A percentile compares a stretch with the other conserved stretches of the same genome.
Evolutionary conservation across 2,329 filamentous ascomycete species (phyloP).

Genomic region (Mycosphaerelloides madeirae): DNA sequence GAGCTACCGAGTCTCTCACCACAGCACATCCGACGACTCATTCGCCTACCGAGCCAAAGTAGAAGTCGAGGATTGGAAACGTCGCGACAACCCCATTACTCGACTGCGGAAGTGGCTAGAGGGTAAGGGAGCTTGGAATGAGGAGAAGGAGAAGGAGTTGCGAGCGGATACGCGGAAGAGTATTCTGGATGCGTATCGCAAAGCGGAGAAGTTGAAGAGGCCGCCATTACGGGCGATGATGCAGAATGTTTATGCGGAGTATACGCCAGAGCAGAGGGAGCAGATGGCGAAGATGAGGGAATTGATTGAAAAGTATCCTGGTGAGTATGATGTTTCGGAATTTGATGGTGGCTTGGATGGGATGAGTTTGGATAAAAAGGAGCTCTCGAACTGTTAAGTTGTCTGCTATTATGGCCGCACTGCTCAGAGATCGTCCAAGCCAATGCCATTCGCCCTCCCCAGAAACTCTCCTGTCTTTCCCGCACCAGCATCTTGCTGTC

Average conservation of each 20-base stretch:
- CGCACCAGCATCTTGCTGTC: constrained; percentile 39
- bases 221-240: constrained; percentile 70
- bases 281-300: constrained; percentile 74
- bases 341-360: constrained; percentile 70
- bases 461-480: constrained; percentile 62
- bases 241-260: constrained; percentile 80
- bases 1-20: constrained; percentile 96
- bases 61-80: constrained; percentile 92
- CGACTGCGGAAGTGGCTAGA: constrained; percentile 89
- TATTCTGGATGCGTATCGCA: constrained; percentile 75
- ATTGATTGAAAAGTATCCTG: constrained; percentile 79
- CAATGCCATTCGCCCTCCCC: constrained; percentile 50
- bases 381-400: too few species aligned
- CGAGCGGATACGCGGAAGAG: constrained; percentile 65
- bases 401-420: neutral
- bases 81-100: constrained; percentile 82
- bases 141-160: constrained; percentile 70
- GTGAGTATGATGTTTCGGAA: constrained; percentile 79
- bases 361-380: constrained; percentile 39
- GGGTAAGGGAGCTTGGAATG: constrained; percentile 74
- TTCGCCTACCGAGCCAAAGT: constrained; percentile 92
- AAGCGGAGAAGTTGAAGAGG: constrained; percentile 77
- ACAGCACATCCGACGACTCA: constrained; percentile 93
- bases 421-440: constrained; percentile 28
- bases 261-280: constrained; percentile 70